A percentile compares a stretch with the other conserved stretches of the same genome.
These are phyloP conservation scores for Mycena epipterygia DNA, from an alignment of 768 basidiomycete species.

Conservation along the genomic window DNA sequence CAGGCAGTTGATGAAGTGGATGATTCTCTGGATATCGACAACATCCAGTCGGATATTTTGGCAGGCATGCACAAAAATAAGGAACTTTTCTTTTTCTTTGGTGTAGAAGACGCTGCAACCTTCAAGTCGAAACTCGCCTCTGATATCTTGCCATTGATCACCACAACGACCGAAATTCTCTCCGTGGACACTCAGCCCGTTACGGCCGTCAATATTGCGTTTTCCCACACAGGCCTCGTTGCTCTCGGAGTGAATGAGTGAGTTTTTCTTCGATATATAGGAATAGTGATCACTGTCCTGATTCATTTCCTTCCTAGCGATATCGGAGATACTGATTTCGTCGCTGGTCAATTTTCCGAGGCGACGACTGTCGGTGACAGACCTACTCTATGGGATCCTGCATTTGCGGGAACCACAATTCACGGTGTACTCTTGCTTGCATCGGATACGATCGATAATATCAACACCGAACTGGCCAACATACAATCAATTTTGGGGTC, in stretches of 20 bases:
- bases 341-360: background rate
- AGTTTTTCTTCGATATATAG: too few relatives aligned
- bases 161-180: conserved; percentile 1
- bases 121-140: background rate
- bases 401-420: background rate
- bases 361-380: background rate
- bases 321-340: background rate
- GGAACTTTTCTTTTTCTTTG: conserved; percentile 31
- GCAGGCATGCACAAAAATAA: conserved; percentile 29
- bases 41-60: background rate
- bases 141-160: background rate
- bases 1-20: conserved; percentile 26
- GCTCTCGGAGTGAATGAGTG: background rate
- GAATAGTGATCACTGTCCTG: too few relatives aligned
- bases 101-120: background rate
- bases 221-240: conserved; percentile 7
- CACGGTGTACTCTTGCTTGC: background rate
- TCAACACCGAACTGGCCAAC: background rate
- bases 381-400: background rate
- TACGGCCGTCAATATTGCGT: conserved; percentile 7
- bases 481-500: conserved; percentile 12
- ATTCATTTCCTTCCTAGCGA: too few relatives aligned
- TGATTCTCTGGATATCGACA: background rate
- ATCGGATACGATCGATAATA: background rate
- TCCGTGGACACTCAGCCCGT: background rate